Conservation (phyloP, 2,329 filamentous ascomycete genomes). For the Microdochium paspali region DNA sequence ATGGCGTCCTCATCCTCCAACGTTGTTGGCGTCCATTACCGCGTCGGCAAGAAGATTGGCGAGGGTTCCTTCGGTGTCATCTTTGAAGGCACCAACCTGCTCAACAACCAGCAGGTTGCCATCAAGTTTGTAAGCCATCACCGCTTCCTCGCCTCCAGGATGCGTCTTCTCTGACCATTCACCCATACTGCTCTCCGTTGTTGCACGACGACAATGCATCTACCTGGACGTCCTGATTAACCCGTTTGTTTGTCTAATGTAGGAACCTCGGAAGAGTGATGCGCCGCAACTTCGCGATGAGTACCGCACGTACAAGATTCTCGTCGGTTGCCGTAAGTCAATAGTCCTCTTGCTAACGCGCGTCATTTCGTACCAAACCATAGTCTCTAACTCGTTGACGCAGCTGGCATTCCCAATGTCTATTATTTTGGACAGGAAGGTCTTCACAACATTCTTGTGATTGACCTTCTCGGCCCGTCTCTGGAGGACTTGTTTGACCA, state of each 20-base stretch:
- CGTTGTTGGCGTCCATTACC: constrained; percentile 96
- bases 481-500: constrained; percentile 96
- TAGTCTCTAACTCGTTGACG: constrained; percentile 8
- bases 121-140: constrained; percentile 85
- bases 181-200: too few relatives aligned
- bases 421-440: constrained; percentile 99
- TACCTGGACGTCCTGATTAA: too few relatives aligned
- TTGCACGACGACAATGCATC: too few relatives aligned
- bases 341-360: constrained; percentile 6
- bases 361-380: constrained; percentile 4
- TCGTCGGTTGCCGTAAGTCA: constrained; percentile 94
- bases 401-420: constrained; percentile 97
- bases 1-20: constrained; percentile 91
- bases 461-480: constrained; percentile 89
- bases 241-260: constrained; percentile 2
- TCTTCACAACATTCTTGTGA: constrained; percentile 97
- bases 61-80: constrained; percentile 98
- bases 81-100: constrained; percentile 94
- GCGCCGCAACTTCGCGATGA: constrained; percentile 96
- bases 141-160: constrained; percentile 1
- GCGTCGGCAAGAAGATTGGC: constrained; percentile 98
- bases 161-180: not conserved
- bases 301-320: constrained; percentile 98
- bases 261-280: constrained; percentile 98
- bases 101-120: constrained; percentile 98